Base-by-base conservation (phyloP, 768 basidiomycete genomes). In the Tylopilus sp. region DNA sequence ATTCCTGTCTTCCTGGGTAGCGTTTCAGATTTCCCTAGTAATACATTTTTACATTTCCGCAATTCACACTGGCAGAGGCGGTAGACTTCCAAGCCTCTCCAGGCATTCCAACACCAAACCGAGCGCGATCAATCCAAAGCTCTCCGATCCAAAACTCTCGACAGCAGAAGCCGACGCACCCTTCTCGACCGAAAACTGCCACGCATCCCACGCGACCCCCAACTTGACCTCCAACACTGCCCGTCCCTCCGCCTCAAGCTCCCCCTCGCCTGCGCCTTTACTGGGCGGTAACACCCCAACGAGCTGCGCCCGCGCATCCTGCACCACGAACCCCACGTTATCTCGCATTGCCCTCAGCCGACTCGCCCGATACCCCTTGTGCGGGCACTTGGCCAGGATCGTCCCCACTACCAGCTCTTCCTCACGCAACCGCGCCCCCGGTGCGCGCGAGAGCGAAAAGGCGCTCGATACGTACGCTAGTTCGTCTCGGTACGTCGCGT, bases 401-500 rank as follows among this genome's bases (percentile, higher is more conserved):
- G 85, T 83, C 19, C 88, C 89, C 28, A 84, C 69, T 1, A 89
- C 84, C 22, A 90, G 76, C 60, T 92, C 90, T 45, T 86, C 84
- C 63, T 92, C 90, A 7, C 75, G 67, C 30, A 92, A 74, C 28
- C 77, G 76, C 9, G 74, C 74, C 10, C 78, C 82, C 1, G 83
- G 76, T 10, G 74, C 69, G 48, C 79, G 77, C 10, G 85, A 81
- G 11, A 91, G 68, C 0, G 84, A 81, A 62, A 89, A 87, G 0
- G 85, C 85, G 16, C 76, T 69, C 54, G 84, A 81, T n/a, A n/a
- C n/a, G n/a, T 48, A 92, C 16, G 75, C 69, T 54, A 92, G 72
- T 66, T 92, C 87, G 64, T 89, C 68, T 33, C 52, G 24, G 25
- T 61, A 63, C 30, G 59, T n/a, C 5, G 43, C 4, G 5, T 9